Evolutionary conservation across 306 rosid genomes (phyloP).

Genomic region (Carpinus fangiana): DNA sequence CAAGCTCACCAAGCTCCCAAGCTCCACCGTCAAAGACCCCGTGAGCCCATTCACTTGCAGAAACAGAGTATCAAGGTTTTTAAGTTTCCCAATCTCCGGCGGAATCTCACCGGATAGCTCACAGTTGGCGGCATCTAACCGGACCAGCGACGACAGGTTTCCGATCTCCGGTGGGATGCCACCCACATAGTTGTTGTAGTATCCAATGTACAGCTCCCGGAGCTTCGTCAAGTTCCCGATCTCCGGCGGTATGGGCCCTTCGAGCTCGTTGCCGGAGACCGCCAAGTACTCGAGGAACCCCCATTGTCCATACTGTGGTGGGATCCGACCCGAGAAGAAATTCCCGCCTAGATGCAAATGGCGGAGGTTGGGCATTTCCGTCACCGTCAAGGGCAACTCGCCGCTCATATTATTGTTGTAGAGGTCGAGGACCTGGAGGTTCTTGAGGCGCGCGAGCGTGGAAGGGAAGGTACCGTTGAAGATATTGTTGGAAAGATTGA

Average conservation of each 20-base stretch:
- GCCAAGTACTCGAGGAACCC: slow-evolving; percentile 65
- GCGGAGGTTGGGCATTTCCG: slow-evolving; percentile 52
- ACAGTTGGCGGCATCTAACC: slow-evolving; percentile 84
- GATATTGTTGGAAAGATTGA: slow-evolving; percentile 80
- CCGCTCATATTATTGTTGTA: slow-evolving; percentile 90
- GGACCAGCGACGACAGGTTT: slow-evolving; percentile 61
- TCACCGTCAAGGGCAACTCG: slow-evolving; percentile 55
- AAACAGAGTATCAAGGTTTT: slow-evolving; percentile 80
- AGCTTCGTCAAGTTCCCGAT: slow-evolving; percentile 70
- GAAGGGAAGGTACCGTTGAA: slow-evolving; percentile 72
- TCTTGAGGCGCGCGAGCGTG: slow-evolving; percentile 48
- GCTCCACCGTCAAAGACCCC: slow-evolving; percentile 68
- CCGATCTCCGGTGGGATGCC: slow-evolving; percentile 85
- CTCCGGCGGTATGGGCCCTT: slow-evolving; percentile 68
- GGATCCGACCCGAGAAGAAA: slow-evolving; percentile 77
- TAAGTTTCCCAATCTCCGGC: slow-evolving; percentile 63
- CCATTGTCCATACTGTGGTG: slow-evolving; percentile 68
- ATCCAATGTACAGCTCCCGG: slow-evolving; percentile 81
- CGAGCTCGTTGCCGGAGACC: slow-evolving; percentile 79
- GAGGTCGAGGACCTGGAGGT: slow-evolving; percentile 65
- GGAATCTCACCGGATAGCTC: slow-evolving; percentile 83
- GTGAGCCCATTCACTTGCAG: slow-evolving; percentile 86
- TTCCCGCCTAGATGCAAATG: slow-evolving; percentile 91
- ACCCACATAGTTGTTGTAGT: slow-evolving; percentile 62
- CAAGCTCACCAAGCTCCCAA: slow-evolving; percentile 65